phyloP scores from a whole-genome alignment of 2,329 filamentous ascomycete species.

The Apiospora aurea region DNA sequence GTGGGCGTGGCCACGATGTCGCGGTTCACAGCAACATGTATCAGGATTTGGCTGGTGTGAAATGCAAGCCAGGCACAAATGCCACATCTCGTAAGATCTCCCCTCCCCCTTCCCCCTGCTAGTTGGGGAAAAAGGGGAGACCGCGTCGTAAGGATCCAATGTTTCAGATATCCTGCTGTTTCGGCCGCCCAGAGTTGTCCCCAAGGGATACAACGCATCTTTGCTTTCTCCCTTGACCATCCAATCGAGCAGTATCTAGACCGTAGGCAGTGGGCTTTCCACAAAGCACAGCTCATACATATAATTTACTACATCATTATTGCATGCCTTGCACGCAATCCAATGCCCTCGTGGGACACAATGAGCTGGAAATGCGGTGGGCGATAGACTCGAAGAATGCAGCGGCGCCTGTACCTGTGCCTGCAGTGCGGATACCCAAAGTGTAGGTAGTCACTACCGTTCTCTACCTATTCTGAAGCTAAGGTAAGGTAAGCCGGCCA shows the following conservation, averaged over 20 bases:
- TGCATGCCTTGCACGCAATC: background rate
- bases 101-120: conserved; percentile 15
- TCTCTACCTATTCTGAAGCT: background rate
- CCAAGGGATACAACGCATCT: background rate
- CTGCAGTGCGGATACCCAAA: conserved; percentile 3
- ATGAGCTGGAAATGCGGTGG: background rate
- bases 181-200: conserved; percentile 1
- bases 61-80: background rate
- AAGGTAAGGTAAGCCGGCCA: background rate
- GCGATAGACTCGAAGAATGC: background rate
- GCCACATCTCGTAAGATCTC: conserved; percentile 18
- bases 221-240: background rate
- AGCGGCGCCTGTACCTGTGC: background rate
- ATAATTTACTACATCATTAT: background rate
- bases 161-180: conserved; percentile 19
- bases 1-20: background rate
- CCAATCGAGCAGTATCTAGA: background rate
- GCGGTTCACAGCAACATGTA: conserved; percentile 1
- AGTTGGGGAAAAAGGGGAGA: conserved; percentile 14
- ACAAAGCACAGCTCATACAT: background rate
- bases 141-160: conserved; percentile 15
- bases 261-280: background rate
- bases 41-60: background rate
- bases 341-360: background rate
- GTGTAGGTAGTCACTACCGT: background rate